Percentiles rank a stretch among this genome's conserved stretches.
Evolutionary conservation across 148 eudicot species (phyloP).

Genomic region (Simmondsia chinensis): DNA sequence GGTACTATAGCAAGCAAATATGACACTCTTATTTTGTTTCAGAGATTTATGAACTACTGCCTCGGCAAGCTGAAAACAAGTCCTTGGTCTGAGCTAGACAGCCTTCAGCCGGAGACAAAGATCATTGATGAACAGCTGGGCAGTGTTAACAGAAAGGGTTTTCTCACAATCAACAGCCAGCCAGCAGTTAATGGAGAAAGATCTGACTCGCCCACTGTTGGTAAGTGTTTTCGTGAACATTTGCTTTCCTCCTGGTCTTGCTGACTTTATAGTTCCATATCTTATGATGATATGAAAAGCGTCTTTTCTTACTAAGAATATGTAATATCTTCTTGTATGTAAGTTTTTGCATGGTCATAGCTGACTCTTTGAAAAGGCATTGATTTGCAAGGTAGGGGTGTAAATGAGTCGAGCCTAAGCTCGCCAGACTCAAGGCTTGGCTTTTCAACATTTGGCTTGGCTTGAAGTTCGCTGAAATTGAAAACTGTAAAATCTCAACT

Average conservation of each 20-base stretch:
- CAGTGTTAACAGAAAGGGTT: conserved; percentile 63
- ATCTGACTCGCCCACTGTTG: conserved; percentile 80
- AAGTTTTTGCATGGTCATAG: too few relatives aligned
- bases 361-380: too few relatives aligned
- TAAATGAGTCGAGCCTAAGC: too few relatives aligned
- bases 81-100: conserved; percentile 96
- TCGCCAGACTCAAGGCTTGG: too few relatives aligned
- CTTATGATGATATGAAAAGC: neutral
- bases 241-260: neutral
- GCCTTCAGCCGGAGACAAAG: conserved; percentile 97
- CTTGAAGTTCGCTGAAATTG: too few relatives aligned
- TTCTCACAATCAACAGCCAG: conserved; percentile 91
- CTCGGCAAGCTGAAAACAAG: conserved; percentile 73
- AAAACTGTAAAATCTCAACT: too few relatives aligned
- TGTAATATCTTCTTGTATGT: too few relatives aligned
- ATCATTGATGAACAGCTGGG: conserved; percentile 67
- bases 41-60: conserved; percentile 75
- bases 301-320: too few relatives aligned
- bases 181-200: conserved; percentile 86
- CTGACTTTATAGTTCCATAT: neutral
- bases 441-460: too few relatives aligned
- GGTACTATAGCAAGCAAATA: too few relatives aligned
- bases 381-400: too few relatives aligned
- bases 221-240: conserved; percentile 27
- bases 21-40: too few relatives aligned